phyloP scores from a whole-genome alignment of 768 basidiomycete genomes.

The Tulasnella sp. region DNA sequence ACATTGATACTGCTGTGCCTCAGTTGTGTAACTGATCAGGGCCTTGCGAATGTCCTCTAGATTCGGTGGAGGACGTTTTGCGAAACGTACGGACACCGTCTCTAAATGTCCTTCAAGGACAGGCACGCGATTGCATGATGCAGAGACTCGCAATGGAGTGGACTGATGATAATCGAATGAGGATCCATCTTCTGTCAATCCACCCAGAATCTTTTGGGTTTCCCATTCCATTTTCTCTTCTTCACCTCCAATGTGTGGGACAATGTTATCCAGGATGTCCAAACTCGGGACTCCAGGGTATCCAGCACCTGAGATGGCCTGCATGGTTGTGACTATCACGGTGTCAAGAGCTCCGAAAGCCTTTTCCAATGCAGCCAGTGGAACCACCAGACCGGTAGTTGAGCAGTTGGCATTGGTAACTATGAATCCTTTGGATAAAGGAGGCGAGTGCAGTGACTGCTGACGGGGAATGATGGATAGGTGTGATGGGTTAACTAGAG shows the following conservation, averaged over 20 bases:
- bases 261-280: conserved; percentile 91
- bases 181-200: conserved; percentile 40
- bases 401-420: conserved; percentile 98
- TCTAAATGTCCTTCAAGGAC: conserved; percentile 93
- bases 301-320: conserved; percentile 95
- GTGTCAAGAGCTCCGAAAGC: conserved; percentile 90
- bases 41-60: conserved; percentile 81
- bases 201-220: conserved; percentile 91
- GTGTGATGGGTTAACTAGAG: conserved; percentile 84
- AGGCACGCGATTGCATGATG: conserved; percentile 87
- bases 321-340: conserved; percentile 87
- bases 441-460: conserved; percentile 49
- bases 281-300: conserved; percentile 86
- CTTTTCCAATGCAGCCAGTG: conserved; percentile 79
- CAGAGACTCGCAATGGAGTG: conserved; percentile 79
- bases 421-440: conserved; percentile 74
- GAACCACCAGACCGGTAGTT: conserved; percentile 84
- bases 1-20: conserved; percentile 58
- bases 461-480: conserved; percentile 77
- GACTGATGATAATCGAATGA: conserved; percentile 74
- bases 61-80: conserved; percentile 63
- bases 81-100: conserved; percentile 77
- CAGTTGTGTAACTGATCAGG: conserved; percentile 56
- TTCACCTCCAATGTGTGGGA: conserved; percentile 87
- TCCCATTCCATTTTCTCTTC: conserved; percentile 99